These are phyloP conservation scores for Pseudogymnoascus sp. DNA, from an alignment of 2,329 filamentous ascomycete genomes.

Conservation along the genomic window DNA sequence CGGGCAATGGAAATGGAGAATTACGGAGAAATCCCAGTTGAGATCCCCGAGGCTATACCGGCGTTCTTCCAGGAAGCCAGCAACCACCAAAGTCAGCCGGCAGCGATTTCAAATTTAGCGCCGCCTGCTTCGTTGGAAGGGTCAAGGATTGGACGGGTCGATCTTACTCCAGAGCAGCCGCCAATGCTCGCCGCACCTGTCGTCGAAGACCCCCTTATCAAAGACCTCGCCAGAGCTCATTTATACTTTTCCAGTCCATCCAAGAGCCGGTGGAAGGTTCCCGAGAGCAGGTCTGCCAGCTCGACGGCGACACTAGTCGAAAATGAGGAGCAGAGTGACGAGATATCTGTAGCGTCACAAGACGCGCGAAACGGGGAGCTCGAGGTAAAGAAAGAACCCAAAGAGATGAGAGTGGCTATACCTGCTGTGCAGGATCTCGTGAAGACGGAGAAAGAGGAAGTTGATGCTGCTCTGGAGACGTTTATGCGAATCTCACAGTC, in stretches of 20 bases:
- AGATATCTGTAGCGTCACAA: neutral
- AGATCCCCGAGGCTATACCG: slow-evolving; percentile 8
- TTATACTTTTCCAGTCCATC: neutral
- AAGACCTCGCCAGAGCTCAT: neutral
- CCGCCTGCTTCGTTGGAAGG: neutral
- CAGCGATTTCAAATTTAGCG: neutral
- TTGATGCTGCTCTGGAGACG: neutral
- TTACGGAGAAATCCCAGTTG: neutral
- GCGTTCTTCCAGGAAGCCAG: neutral
- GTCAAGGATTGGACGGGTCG: neutral
- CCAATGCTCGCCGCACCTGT: neutral
- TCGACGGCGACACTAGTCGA: neutral
- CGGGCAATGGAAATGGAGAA: slow-evolving; percentile 13
- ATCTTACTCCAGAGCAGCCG: neutral
- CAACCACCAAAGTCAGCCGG: neutral
- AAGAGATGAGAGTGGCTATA: neutral
- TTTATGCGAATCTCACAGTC: neutral
- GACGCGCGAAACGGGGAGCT: neutral
- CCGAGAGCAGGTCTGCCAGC: neutral
- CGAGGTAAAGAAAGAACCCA: neutral
- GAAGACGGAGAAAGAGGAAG: neutral
- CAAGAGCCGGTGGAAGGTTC: neutral
- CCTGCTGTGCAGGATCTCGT: neutral
- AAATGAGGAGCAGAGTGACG: neutral
- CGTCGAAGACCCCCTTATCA: neutral